Evolutionary conservation across 2,329 filamentous ascomycete species (phyloP).

Genomic region (Apiospora kogelbergensis): DNA sequence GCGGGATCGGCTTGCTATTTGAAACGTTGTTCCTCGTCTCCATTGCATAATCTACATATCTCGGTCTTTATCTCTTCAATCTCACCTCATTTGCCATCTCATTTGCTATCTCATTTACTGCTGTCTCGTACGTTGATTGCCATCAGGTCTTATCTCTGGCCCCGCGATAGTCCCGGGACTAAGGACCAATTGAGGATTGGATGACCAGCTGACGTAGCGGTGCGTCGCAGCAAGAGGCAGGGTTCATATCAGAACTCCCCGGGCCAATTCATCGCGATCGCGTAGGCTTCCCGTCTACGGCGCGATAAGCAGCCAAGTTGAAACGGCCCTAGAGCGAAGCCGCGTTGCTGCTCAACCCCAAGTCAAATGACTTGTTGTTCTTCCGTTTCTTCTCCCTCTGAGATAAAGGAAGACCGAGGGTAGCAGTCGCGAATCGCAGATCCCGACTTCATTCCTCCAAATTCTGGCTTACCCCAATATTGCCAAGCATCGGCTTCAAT

Average conservation of each 20-base stretch:
- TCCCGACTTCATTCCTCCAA: not conserved
- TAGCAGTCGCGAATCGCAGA: not conserved
- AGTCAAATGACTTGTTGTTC: not conserved
- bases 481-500: not conserved
- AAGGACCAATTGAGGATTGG: not conserved
- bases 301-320: not conserved
- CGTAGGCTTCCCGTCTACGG: not conserved
- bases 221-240: not conserved
- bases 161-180: not conserved
- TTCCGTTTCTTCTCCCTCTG: not conserved
- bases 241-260: not conserved
- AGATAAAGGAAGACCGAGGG: not conserved
- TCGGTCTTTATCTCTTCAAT: not conserved
- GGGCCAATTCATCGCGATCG: not conserved
- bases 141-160: not conserved
- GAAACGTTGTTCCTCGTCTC: not conserved
- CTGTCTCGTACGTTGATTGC: not conserved
- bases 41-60: not conserved
- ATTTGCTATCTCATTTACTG: not conserved
- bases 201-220: not conserved
- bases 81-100: not conserved
- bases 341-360: not conserved
- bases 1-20: not conserved
- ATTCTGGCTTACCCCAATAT: not conserved
- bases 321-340: not conserved